Evolutionary conservation across 345 rosid species (phyloP).

Genomic region (Noccaea caerulescens): DNA sequence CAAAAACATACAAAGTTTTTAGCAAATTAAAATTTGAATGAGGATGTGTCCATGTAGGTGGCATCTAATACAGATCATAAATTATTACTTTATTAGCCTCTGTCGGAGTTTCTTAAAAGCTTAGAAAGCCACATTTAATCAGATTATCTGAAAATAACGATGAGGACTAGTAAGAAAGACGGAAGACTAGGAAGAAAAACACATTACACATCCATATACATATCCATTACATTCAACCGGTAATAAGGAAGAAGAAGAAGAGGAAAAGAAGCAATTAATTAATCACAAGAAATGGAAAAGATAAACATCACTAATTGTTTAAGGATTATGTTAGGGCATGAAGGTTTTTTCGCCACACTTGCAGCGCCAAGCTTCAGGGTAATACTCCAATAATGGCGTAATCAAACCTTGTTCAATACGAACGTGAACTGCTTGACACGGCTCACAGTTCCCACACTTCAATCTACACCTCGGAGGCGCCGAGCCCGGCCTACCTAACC

Average conservation of each 20-base stretch:
- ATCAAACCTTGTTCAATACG: slow-evolving; percentile 65
- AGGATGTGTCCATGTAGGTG: neutral
- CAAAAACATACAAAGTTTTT: neutral
- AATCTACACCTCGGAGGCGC: slow-evolving; percentile 77
- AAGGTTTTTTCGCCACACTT: slow-evolving; percentile 80
- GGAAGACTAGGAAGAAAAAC: neutral
- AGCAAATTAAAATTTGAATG: neutral
- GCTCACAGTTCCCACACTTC: slow-evolving; percentile 76
- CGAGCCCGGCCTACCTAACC: slow-evolving; percentile 61
- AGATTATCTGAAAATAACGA: neutral
- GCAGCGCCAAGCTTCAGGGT: slow-evolving; percentile 99
- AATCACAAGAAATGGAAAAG: slow-evolving; percentile 9
- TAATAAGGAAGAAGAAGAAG: neutral
- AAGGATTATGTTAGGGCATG: slow-evolving; percentile 54
- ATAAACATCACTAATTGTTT: neutral
- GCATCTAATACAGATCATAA: neutral
- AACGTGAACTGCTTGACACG: slow-evolving; percentile 83
- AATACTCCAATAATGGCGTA: slow-evolving; percentile 66
- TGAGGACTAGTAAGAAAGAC: neutral
- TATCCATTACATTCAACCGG: neutral
- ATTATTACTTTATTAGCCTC: neutral
- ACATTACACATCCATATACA: too few species aligned
- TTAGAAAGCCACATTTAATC: neutral
- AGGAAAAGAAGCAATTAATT: neutral
- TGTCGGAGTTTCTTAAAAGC: neutral